Evolutionary conservation across 2,329 filamentous ascomycete genomes (phyloP), one percentile per base, ranked within the genome.

Genomic region (Fusarium sp.): DNA sequence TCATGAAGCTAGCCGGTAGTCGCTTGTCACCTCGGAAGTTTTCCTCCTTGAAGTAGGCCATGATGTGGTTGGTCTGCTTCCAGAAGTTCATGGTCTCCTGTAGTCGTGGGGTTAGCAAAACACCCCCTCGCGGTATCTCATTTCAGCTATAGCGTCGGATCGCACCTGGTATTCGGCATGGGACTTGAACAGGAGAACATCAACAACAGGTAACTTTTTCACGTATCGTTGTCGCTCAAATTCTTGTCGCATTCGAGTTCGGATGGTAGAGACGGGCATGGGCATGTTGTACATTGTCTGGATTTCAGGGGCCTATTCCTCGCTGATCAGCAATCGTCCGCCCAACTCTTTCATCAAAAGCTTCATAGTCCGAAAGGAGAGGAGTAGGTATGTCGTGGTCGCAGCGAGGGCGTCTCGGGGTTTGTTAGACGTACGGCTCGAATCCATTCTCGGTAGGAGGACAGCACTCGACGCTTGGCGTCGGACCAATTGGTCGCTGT

Each of bases 71-170:
- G 61, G 93, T 84, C 79, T 99, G 95, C 80, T 97, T 97, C 95
- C 95, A 99, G 84, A 91, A 99, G 82, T 99, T 99, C 83, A 99
- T 87, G 49, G 91, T 99, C 84, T 99, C 95, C 93, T 97, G 70
- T 49, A 45, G 42, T 56, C 52, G 33, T 42, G 31, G 36, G 21
- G 52, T 70, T 48, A 69, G 61, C 42, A 54, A 45, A 35, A 31
- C 14, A 27, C 10, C 33, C 45, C 25, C 17, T 42, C 19, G 39
- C 41, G 32, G 47, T 9, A 47, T 31, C 49, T 84, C 41, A 89
- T 96, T 83, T 96, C 92, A 68, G 53, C 47, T 35, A 49, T 52
- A 35, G 23, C 46, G 42, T 15, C 35, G 11, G 32, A 49, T 57
- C 77, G 69, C 76, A 97, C 93, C 90, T 99, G 95, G 76, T 89